phyloP scores from a whole-genome alignment of 176 grass and related monocot species.

The Triticum monococcum region DNA sequence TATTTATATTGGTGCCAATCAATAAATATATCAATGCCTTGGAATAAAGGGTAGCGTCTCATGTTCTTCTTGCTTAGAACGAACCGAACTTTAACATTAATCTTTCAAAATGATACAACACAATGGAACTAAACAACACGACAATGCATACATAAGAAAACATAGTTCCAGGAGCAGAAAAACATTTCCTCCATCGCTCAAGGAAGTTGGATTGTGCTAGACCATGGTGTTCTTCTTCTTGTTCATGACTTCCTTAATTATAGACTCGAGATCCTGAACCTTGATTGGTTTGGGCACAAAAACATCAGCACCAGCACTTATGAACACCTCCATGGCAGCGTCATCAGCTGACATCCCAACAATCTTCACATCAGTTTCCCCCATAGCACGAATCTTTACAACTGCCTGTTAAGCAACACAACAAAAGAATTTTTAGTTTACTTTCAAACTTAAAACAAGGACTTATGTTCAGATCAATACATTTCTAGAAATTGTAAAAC shows the following conservation, averaged over 20 bases:
- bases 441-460: neutral
- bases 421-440: neutral
- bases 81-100: neutral
- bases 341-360: constrained; percentile 27
- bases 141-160: neutral
- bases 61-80: neutral
- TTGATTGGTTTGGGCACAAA: constrained; percentile 23
- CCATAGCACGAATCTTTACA: constrained; percentile 25
- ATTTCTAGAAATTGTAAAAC: no score
- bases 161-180: neutral
- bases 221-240: constrained; percentile 21
- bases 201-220: neutral
- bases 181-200: neutral
- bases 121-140: neutral
- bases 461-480: neutral
- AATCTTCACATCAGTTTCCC: constrained; percentile 27
- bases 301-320: constrained; percentile 4
- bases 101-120: neutral
- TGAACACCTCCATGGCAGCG: neutral
- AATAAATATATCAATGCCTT: neutral
- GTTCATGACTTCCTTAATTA: neutral
- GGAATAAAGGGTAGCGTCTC: no score
- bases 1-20: no score
- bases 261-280: neutral
- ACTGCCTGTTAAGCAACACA: neutral